Base-by-base conservation (phyloP, 164 flowering plant species). In the Taxillus chinensis region DNA sequence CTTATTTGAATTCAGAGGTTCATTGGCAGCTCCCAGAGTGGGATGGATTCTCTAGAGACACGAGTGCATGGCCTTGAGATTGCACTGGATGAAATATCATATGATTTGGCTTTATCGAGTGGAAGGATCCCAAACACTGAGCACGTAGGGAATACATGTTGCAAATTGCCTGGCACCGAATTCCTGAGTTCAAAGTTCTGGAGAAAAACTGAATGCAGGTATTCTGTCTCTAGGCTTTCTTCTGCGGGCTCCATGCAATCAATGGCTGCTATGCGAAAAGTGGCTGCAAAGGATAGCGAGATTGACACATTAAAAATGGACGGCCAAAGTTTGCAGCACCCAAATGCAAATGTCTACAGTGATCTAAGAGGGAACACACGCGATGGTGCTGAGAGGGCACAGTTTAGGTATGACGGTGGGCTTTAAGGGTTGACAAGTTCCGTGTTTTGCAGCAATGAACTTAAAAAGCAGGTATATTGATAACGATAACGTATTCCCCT, bases 31-130 rank as follows among this genome's bases (percentile, higher is more conserved):
- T 88, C 97, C 53, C 86, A 88, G 68, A 83, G 68, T 58, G 92
- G 98, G 14, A 79, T 93, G 87, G 79, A 62, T 39, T 73, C 96
- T 51, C 62, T 93, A 68, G 97, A 93, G 84, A 79, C 92, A 37
- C 95, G 98, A 52, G 98, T 93, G 4, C 92, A 84, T 63, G 89
- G 95, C 45, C 79, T 93, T 46, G 99, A 93, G 81, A 58, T 76
- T 64, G 86, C 87, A 38, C 48, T 93, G 61, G 96, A 86, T 70
- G 96, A 83, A 74, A 90, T 93, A 68, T 87, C 90, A 37, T 78
- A 79, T 67, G 93, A 85, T 73, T 69, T 93, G 67, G 91, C 96
- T 41, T 67, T 80, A 50, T 75, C 97, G 60, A 83, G 76, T 53
- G 81, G 88, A 58, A 83, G 86, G 67, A 75, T 84, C 71, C 59